A percentile compares a stretch with the other conserved stretches of the same genome.
Evolutionary conservation across 2,329 filamentous ascomycete species (phyloP).

Genomic region (Camillea tinctor): DNA sequence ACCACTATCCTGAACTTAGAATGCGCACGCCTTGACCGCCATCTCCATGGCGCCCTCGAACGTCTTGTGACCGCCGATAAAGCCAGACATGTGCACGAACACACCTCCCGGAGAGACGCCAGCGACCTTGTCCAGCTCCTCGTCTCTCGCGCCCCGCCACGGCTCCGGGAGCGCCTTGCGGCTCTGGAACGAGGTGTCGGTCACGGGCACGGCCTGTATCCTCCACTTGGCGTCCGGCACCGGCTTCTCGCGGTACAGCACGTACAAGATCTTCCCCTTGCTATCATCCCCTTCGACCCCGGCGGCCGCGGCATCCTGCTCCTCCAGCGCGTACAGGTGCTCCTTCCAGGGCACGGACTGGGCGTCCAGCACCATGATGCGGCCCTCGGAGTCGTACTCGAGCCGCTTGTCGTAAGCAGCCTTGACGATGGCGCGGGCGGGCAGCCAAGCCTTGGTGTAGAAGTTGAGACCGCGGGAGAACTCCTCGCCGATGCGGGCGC

Average conservation of each 20-base stretch:
- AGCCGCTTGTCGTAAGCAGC: constrained; percentile 69
- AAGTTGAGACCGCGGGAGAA: constrained; percentile 80
- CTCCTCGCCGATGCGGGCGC: constrained; percentile 80
- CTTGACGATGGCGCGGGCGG: constrained; percentile 77
- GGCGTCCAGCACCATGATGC: constrained; percentile 75
- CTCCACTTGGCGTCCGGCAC: constrained; percentile 81
- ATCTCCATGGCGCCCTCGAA: constrained; percentile 85
- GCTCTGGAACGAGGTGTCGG: constrained; percentile 84
- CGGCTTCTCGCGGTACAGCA: constrained; percentile 84
- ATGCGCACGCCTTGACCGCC: constrained; percentile 70
- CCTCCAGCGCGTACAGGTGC: constrained; percentile 86
- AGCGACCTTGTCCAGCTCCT: constrained; percentile 71
- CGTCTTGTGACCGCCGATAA: constrained; percentile 93
- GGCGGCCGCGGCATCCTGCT: constrained; percentile 44
- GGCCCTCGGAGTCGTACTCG: constrained; percentile 69
- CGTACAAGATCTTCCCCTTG: constrained; percentile 68
- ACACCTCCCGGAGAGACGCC: constrained; percentile 69
- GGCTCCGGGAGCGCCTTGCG: constrained; percentile 85
- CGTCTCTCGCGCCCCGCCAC: constrained; percentile 89
- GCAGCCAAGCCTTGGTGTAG: constrained; percentile 77
- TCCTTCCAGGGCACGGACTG: constrained; percentile 93
- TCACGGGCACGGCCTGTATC: constrained; percentile 85
- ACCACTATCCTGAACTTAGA: too few relatives aligned
- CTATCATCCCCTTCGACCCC: constrained; percentile 23
- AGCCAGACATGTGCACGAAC: constrained; percentile 92